Conservation (phyloP, 768 basidiomycete species). For the Tubosaeta brunneosetosa region DNA sequence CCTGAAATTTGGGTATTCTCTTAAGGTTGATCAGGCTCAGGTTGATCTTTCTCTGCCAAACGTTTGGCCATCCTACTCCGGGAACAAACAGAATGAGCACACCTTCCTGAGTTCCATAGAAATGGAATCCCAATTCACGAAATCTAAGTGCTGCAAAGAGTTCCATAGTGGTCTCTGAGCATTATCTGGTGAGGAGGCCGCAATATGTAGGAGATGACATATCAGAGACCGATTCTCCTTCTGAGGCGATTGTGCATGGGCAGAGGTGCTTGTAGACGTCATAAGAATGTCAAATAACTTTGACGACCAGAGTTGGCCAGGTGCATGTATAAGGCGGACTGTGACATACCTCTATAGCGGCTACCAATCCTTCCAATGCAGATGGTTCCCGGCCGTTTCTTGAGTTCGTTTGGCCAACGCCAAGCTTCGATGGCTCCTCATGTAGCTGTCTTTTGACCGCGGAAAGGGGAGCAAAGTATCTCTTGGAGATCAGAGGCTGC, state of each 20-base stretch:
- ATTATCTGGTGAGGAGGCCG: conserved; percentile 51
- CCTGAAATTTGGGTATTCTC: conserved; percentile 44
- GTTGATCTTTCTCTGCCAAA: conserved; percentile 52
- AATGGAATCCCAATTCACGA: conserved; percentile 55
- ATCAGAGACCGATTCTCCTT: conserved; percentile 27
- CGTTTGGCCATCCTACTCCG: neutral
- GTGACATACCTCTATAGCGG: conserved; percentile 57
- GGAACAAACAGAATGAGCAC: neutral
- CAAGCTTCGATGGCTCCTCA: conserved; percentile 44
- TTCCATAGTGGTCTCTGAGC: conserved; percentile 56
- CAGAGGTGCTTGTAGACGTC: conserved; percentile 13
- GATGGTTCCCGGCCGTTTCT: conserved; percentile 54
- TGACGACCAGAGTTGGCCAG: conserved; percentile 28
- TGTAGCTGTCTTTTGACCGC: conserved; percentile 42
- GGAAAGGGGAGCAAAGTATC: conserved; percentile 48
- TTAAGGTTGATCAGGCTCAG: conserved; percentile 47
- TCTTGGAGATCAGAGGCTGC: conserved; percentile 50
- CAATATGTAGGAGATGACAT: conserved; percentile 58
- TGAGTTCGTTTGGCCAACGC: conserved; percentile 52
- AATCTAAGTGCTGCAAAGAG: conserved; percentile 41
- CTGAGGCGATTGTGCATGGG: conserved; percentile 18
- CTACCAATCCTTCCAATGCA: conserved; percentile 65
- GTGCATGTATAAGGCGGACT: neutral
- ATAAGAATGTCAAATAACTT: conserved; percentile 38
- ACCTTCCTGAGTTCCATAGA: conserved; percentile 63